Percentiles rank a stretch among this genome's conserved stretches.
These are phyloP conservation scores for Sordariomycetes sp. DNA, from an alignment of 2,329 filamentous ascomycete species.

Conservation along the genomic window DNA sequence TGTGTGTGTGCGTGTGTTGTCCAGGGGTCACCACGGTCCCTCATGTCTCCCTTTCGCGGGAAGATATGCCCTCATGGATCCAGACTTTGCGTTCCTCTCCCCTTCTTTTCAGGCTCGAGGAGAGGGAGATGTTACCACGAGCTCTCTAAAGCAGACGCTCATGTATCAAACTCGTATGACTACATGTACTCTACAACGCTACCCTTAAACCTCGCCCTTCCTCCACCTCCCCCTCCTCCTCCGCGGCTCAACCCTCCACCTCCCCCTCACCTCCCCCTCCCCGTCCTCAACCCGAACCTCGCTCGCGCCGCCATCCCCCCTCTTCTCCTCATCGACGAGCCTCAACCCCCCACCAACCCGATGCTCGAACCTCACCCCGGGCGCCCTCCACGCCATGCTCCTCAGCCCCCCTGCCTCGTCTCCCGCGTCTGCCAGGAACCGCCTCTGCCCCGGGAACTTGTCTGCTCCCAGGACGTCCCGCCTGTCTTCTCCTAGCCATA, in stretches of 20 bases:
- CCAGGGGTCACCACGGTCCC: too few species aligned
- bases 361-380: neutral
- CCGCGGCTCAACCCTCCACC: neutral
- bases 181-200: too few species aligned
- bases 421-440: neutral
- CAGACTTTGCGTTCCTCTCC: too few species aligned
- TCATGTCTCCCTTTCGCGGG: too few species aligned
- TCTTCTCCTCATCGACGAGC: neutral
- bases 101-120: too few species aligned
- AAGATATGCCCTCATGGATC: too few species aligned
- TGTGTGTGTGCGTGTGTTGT: neutral
- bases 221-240: neutral
- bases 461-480: conserved; percentile 26
- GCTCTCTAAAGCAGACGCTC: too few species aligned
- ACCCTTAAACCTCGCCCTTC: neutral
- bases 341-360: neutral
- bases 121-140: too few species aligned
- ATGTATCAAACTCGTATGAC: too few species aligned
- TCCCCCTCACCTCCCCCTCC: neutral
- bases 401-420: neutral
- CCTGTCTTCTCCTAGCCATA: conserved; percentile 28
- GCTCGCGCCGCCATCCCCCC: neutral
- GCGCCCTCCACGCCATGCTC: neutral
- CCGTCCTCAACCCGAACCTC: neutral
- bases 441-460: conserved; percentile 22